Percentiles rank a stretch among this genome's conserved stretches.
phyloP scores from a whole-genome alignment of 1,284 basidiomycete genomes.

The Heimioporus retisporus region DNA sequence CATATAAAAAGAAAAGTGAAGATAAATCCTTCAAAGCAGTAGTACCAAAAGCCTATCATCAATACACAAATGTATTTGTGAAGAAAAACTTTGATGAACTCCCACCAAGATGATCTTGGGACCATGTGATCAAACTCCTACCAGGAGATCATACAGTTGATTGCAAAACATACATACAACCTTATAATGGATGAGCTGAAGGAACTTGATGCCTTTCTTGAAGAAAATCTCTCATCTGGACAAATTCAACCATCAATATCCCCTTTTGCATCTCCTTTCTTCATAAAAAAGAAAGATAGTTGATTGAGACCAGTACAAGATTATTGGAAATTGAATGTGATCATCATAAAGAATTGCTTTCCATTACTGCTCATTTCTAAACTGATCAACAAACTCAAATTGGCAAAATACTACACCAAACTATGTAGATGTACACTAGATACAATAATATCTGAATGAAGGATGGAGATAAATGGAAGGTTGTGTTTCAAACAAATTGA shows the following conservation, averaged over 20 bases:
- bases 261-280: not conserved
- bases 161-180: not conserved
- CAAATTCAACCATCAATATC: not conserved
- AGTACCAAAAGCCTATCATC: not conserved
- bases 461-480: no score
- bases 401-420: not conserved
- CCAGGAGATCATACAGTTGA: not conserved
- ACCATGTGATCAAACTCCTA: not conserved
- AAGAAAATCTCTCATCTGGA: not conserved
- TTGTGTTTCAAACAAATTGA: no score
- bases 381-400: not conserved
- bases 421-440: not conserved
- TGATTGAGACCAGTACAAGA: not conserved
- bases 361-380: not conserved
- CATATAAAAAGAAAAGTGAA: not conserved
- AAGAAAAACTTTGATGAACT: not conserved
- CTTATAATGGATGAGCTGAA: not conserved
- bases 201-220: not conserved
- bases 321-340: not conserved
- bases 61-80: not conserved
- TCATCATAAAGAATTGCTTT: not conserved
- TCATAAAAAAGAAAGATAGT: not conserved
- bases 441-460: not conserved
- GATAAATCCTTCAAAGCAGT: not conserved
- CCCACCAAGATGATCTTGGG: not conserved